Conservation (phyloP, 2,329 filamentous ascomycete species). For the Colletotrichum sp. region DNA sequence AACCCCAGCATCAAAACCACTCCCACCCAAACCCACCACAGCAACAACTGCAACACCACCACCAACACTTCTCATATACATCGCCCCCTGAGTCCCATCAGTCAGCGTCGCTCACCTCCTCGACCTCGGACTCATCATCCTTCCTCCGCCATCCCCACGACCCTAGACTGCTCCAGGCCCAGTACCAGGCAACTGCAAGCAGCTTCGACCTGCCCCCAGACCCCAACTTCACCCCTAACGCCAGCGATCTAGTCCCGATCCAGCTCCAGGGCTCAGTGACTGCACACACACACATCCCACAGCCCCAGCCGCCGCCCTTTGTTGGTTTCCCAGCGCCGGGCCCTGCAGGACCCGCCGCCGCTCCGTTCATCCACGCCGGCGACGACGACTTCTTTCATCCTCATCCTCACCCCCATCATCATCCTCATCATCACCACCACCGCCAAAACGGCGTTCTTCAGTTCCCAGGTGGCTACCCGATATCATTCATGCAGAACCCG, state of each 20-base stretch:
- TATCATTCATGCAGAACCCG: slow-evolving; percentile 30
- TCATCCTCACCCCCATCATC: not conserved
- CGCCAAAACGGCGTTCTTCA: not conserved
- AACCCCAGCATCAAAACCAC: not conserved
- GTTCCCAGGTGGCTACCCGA: not conserved
- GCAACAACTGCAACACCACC: not conserved
- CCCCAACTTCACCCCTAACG: not conserved
- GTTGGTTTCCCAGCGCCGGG: not conserved
- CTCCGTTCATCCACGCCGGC: not conserved
- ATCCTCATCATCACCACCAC: not conserved
- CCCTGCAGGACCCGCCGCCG: not conserved
- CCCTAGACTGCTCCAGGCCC: slow-evolving; percentile 18
- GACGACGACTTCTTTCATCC: not conserved
- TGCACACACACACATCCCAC: not conserved
- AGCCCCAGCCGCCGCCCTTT: not conserved
- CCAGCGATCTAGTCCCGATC: slow-evolving; percentile 10
- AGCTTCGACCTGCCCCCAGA: not conserved
- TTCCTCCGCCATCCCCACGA: slow-evolving; percentile 21
- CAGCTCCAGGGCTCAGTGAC: not conserved
- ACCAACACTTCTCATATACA: not conserved
- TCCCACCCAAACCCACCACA: not conserved
- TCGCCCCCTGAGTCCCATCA: not conserved
- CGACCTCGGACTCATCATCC: not conserved
- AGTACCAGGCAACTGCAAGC: slow-evolving; percentile 1
- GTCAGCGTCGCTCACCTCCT: not conserved